Evolutionary conservation across 306 rosid species (phyloP), one percentile per base, ranked within the genome.

Genomic region (Quercus cerris): DNA sequence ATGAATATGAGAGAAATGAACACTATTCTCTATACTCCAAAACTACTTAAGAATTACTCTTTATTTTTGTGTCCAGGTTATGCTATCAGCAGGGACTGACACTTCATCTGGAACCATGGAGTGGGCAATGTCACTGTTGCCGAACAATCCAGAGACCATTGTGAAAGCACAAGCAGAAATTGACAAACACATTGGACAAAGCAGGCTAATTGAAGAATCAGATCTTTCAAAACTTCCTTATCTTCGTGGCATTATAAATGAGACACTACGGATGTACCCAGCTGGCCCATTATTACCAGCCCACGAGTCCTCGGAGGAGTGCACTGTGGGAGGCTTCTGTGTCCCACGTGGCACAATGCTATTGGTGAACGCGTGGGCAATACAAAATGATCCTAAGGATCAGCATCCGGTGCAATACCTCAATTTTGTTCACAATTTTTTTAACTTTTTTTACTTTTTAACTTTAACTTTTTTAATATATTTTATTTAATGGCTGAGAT

Each of bases 191-290:
- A 27, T 80, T 2, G 82, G 81, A 27, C 49, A 81, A 11, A 27
- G 20, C 27, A 70, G 76, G 54, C 49, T 87, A 3, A 5, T 87
- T 2, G 70, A 84, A 1, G 86, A 87, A 44, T 76, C 85, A 1
- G 84, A 87, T 72, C 41, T 84, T 3, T 4, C 68, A 6, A 61
- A 81, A 52, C 87, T 87, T 5, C 46, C 82, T 0, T 87, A 81
- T 54, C 67, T 81, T 0, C 76, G 63, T 3, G 18, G 81, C 18
- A 35, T 79, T 9, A 82, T 85, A 3, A 85, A 73, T 0, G 91
- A 89, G 68, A 74, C 93, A 5, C 85, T 89, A 27, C 84, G 88
- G 3, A 33, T 85, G 54, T 81, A 81, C 71, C 89, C 88, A 3
- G 77, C 62, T 4, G 83, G 35, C 28, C 84, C 93, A 25, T 30